Evolutionary conservation across 2,329 filamentous ascomycete genomes (phyloP).

Genomic region (Aspergillus sp.): DNA sequence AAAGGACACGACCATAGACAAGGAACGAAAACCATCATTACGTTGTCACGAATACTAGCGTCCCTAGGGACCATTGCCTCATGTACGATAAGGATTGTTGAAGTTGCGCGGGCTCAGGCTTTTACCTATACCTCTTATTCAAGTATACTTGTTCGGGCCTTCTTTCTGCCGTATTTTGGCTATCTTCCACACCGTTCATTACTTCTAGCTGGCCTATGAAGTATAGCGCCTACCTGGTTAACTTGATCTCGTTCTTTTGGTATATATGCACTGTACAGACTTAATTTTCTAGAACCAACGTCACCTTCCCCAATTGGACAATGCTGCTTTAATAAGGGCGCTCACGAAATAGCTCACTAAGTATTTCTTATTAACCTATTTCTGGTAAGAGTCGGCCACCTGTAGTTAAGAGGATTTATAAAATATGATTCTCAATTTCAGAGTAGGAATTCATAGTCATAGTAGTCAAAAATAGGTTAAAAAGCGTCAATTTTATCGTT

Average conservation of each 20-base stretch:
- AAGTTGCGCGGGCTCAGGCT: constrained; percentile 1
- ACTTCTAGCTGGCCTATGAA: constrained; percentile 12
- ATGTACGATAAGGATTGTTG: not conserved
- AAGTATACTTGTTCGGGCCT: not conserved
- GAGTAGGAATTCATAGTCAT: too few relatives aligned
- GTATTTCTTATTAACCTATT: not conserved
- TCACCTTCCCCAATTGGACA: constrained; percentile 8
- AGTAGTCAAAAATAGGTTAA: too few relatives aligned
- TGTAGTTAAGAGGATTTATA: too few relatives aligned
- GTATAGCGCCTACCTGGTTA: not conserved
- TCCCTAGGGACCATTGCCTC: not conserved
- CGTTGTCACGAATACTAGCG: constrained; percentile 5
- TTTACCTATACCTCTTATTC: constrained; percentile 4
- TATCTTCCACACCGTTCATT: not conserved
- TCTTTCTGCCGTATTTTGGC: not conserved
- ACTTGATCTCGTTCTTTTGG: not conserved
- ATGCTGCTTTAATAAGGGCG: constrained; percentile 2
- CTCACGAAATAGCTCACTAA: not conserved
- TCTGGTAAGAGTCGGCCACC: too few relatives aligned
- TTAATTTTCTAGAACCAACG: constrained; percentile 7
- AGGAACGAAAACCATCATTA: not conserved
- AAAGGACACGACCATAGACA: not conserved
- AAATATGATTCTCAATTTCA: too few relatives aligned
- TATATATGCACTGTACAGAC: not conserved
- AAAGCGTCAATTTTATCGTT: too few relatives aligned